A percentile compares a stretch with the other conserved stretches of the same genome.
These are phyloP conservation scores for Pyrus hybrid DNA, from an alignment of 331 rosid species.

Conservation along the genomic window DNA sequence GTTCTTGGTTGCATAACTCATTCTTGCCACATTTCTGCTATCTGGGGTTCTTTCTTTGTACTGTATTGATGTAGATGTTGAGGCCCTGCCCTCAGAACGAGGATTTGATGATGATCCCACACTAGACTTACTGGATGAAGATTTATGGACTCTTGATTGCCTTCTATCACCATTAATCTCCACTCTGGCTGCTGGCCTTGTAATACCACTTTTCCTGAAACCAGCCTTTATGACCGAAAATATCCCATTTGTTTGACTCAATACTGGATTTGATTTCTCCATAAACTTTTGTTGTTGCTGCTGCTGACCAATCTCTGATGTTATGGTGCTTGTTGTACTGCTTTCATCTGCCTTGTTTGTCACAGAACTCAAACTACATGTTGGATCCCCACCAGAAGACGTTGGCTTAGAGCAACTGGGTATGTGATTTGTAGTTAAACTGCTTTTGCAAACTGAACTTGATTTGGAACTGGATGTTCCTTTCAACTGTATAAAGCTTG, in stretches of 20 bases:
- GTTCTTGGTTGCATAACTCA: slow-evolving; percentile 30
- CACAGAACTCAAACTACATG: slow-evolving; percentile 18
- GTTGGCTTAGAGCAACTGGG: slow-evolving; percentile 13
- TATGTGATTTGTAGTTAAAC: slow-evolving; percentile 19
- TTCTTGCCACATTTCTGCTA: slow-evolving; percentile 24
- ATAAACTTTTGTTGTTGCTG: slow-evolving; percentile 21
- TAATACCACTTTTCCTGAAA: slow-evolving; percentile 39
- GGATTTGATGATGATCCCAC: slow-evolving; percentile 62
- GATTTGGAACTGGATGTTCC: slow-evolving; percentile 25
- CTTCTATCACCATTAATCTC: slow-evolving; percentile 26
- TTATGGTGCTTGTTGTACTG: slow-evolving; percentile 33
- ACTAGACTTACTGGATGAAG: slow-evolving; percentile 68
- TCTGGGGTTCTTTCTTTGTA: slow-evolving; percentile 22
- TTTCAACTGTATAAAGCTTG: slow-evolving; percentile 15
- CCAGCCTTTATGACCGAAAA: slow-evolving; percentile 33
- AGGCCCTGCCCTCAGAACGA: slow-evolving; percentile 23
- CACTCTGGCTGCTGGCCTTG: slow-evolving; percentile 32
- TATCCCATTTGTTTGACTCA: slow-evolving; percentile 26
- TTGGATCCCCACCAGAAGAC: slow-evolving; percentile 17
- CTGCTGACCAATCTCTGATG: slow-evolving; percentile 30
- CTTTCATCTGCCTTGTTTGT: slow-evolving; percentile 28
- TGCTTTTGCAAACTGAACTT: slow-evolving; percentile 20
- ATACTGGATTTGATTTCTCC: slow-evolving; percentile 32
- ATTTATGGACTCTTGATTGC: slow-evolving; percentile 40
- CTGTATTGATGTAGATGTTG: slow-evolving; percentile 18